Evolutionary conservation across 768 basidiomycete species (phyloP).

Genomic region (Hirschioporus abietinus): DNA sequence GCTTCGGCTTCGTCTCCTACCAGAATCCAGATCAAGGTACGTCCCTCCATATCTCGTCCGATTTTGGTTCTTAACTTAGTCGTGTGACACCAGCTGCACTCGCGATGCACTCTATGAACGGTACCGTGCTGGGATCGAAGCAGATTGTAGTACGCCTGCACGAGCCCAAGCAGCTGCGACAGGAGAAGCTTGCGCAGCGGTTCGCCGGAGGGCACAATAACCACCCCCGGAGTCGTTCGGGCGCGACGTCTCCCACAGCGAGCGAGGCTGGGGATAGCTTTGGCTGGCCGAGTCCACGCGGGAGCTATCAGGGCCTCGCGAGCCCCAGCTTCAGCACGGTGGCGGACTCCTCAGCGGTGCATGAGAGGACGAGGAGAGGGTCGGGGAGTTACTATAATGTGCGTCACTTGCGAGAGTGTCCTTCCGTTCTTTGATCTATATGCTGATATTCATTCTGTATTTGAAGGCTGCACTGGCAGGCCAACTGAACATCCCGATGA

Average conservation of each 20-base stretch:
- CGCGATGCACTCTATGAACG: conserved; percentile 82
- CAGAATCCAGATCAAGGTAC: conserved; percentile 79
- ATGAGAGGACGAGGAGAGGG: conserved; percentile 66
- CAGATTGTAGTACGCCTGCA: conserved; percentile 83
- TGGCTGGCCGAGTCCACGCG: conserved; percentile 71
- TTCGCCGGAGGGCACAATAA: conserved; percentile 63
- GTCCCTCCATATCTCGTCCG: conserved; percentile 7
- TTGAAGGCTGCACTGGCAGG: conserved; percentile 74
- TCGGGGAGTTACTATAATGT: conserved; percentile 88
- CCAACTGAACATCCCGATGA: conserved; percentile 76
- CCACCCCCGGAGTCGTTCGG: conserved; percentile 75
- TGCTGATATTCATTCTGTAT: conserved; percentile 4
- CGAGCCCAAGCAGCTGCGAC: conserved; percentile 87
- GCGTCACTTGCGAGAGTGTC: conserved; percentile 16
- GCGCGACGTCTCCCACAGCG: conserved; percentile 78
- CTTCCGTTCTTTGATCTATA: conserved; percentile 6
- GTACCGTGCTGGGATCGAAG: conserved; percentile 61
- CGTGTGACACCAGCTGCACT: conserved; percentile 44
- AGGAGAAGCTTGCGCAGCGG: conserved; percentile 83
- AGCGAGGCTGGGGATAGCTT: conserved; percentile 80
- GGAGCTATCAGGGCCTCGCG: neutral
- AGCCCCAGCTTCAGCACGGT: neutral
- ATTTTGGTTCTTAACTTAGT: conserved; percentile 5
- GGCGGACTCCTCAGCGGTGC: neutral
- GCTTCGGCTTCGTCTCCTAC: conserved; percentile 89